Conservation (phyloP, 805 yeast genomes). For the Brettanomyces naardenensis region DNA sequence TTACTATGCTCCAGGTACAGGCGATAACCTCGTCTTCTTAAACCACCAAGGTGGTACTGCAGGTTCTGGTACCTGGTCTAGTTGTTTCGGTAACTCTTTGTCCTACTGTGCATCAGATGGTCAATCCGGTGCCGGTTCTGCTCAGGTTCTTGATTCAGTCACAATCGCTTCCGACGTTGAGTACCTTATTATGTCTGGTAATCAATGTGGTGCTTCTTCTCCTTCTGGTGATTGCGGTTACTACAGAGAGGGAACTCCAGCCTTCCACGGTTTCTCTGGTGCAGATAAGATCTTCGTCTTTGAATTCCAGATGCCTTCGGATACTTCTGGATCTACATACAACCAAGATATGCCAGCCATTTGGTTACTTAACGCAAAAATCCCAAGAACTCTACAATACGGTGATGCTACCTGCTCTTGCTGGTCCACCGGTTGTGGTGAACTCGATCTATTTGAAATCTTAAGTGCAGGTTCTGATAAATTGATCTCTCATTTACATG, state of each 20-base stretch:
- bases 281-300: constrained; percentile 77
- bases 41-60: constrained; percentile 80
- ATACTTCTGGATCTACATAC: constrained; percentile 25
- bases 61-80: constrained; percentile 85
- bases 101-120: constrained; percentile 80
- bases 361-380: constrained; percentile 66
- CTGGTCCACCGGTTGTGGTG: constrained; percentile 98
- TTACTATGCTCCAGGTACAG: constrained; percentile 56
- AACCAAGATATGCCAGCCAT: constrained; percentile 95
- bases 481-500: constrained; percentile 76
- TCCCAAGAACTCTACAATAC: constrained; percentile 92
- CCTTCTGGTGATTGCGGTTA: constrained; percentile 63
- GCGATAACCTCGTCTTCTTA: constrained; percentile 70
- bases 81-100: constrained; percentile 85
- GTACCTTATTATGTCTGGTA: constrained; percentile 72
- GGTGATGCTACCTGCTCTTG: constrained; percentile 84
- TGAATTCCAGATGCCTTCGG: constrained; percentile 88
- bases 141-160: constrained; percentile 63
- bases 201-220: constrained; percentile 42
- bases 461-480: constrained; percentile 67
- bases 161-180: constrained; percentile 69
- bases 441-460: constrained; percentile 89
- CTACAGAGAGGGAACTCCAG: constrained; percentile 81
- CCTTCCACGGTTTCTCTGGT: constrained; percentile 92
- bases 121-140: constrained; percentile 56